phyloP scores from a whole-genome alignment of 1,139 yeast species.

The Kluyveromyces sp. region DNA sequence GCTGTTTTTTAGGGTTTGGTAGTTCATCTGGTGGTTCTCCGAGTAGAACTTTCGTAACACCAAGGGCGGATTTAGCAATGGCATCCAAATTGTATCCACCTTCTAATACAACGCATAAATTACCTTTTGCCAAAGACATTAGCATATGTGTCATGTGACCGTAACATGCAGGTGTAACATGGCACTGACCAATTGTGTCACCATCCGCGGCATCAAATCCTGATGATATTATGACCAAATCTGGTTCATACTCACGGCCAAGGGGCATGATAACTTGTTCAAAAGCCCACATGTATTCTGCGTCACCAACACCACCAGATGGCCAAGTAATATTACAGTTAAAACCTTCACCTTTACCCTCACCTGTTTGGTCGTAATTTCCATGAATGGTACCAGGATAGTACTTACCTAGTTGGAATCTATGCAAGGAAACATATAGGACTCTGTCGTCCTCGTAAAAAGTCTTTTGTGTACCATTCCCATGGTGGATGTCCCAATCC shows the following conservation, averaged over 20 bases:
- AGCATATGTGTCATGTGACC: slow-evolving; percentile 94
- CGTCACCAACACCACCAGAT: slow-evolving; percentile 88
- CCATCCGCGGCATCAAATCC: slow-evolving; percentile 99
- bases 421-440: slow-evolving; percentile 80
- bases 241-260: slow-evolving; percentile 85
- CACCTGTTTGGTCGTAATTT: slow-evolving; percentile 70
- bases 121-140: slow-evolving; percentile 81
- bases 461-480: slow-evolving; percentile 95
- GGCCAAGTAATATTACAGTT: slow-evolving; percentile 94
- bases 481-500: slow-evolving; percentile 99
- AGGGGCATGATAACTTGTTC: slow-evolving; percentile 83
- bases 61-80: slow-evolving; percentile 82
- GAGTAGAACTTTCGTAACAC: slow-evolving; percentile 82
- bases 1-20: slow-evolving; percentile 36
- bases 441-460: slow-evolving; percentile 87
- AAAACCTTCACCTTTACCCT: slow-evolving; percentile 77
- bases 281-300: slow-evolving; percentile 91
- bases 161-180: slow-evolving; percentile 90
- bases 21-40: slow-evolving; percentile 93
- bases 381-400: slow-evolving; percentile 94
- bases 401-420: slow-evolving; percentile 86
- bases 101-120: slow-evolving; percentile 81
- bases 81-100: slow-evolving; percentile 95
- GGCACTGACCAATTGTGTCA: slow-evolving; percentile 96
- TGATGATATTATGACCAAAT: slow-evolving; percentile 82